These are phyloP conservation scores for Boletus huronensis DNA, from an alignment of 768 basidiomycete species.

Conservation along the genomic window DNA sequence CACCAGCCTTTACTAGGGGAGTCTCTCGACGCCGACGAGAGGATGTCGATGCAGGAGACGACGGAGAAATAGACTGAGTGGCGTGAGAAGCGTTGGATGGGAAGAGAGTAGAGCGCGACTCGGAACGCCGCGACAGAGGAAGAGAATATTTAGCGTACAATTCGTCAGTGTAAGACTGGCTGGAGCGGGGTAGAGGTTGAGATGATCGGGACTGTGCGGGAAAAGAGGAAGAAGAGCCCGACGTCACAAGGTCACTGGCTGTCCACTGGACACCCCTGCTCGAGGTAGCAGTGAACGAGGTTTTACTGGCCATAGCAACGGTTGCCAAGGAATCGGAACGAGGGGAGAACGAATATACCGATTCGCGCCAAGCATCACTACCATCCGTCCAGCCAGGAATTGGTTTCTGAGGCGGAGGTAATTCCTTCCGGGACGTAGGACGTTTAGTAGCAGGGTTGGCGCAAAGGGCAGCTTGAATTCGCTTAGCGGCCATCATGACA, in stretches of 20 bases:
- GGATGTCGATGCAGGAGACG: slow-evolving; percentile 35
- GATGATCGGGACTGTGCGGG: slow-evolving; percentile 21
- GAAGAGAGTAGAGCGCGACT: slow-evolving; percentile 44
- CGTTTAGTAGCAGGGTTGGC: slow-evolving; percentile 40
- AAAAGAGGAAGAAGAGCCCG: slow-evolving; percentile 26
- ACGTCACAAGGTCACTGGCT: slow-evolving; percentile 27
- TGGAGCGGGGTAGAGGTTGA: slow-evolving; percentile 27
- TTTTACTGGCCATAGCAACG: slow-evolving; percentile 27
- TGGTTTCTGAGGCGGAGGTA: slow-evolving; percentile 37
- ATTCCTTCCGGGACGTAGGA: slow-evolving; percentile 27
- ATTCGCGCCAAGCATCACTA: slow-evolving; percentile 62
- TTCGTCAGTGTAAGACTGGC: slow-evolving; percentile 39
- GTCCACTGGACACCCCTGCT: slow-evolving; percentile 52
- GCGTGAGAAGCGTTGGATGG: slow-evolving; percentile 34
- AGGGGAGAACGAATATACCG: slow-evolving; percentile 52
- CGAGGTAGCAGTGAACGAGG: slow-evolving; percentile 49
- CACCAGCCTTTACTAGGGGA: slow-evolving; percentile 53
- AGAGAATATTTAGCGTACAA: slow-evolving; percentile 54
- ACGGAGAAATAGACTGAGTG: slow-evolving; percentile 35
- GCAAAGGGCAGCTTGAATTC: slow-evolving; percentile 47
- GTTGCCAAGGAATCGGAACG: slow-evolving; percentile 36
- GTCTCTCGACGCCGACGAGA: slow-evolving; percentile 45
- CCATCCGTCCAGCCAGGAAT: slow-evolving; percentile 73
- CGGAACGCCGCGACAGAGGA: slow-evolving; percentile 53
- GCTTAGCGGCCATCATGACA: slow-evolving; percentile 66